Evolutionary conservation across 805 yeast species (phyloP), one percentile per base, ranked within the genome.

Genomic region (Naumovozyma castellii): DNA sequence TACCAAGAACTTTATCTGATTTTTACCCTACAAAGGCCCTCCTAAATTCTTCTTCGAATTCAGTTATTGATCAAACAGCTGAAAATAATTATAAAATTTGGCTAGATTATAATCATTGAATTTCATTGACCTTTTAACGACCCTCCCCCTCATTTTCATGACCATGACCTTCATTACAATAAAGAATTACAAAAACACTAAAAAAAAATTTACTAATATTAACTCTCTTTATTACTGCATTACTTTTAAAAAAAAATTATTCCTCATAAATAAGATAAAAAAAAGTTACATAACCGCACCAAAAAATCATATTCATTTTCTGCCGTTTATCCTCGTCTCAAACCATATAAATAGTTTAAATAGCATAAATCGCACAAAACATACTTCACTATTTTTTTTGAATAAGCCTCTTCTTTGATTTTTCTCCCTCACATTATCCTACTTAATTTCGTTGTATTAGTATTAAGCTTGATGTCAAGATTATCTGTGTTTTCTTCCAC

Each of bases 401-500:
- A n/a, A n/a, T n/a, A n/a, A n/a, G n/a, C n/a, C n/a, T n/a, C n/a
- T n/a, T n/a, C n/a, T n/a, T n/a, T n/a, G n/a, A n/a, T n/a, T n/a
- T n/a, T n/a, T n/a, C n/a, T n/a, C n/a, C 5, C 18, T 38, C 19
- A 38, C 28, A 15, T 30, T 9, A 76, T 73, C 45, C 75, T 69
- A 37, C 76, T 73, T 58, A 84, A 67, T 42, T 84, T 73, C n/a
- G 80, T 71, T 22, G 80, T 78, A 57, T 83, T 84, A 64, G 80
- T 67, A 53, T 82, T 86, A 36, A 90, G 79, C 54, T 80, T 80
- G 43, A 84, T 80, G 59, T 90, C 96, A 56, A 86, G 71, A 38
- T 74, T 72, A 54, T 85, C 94, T 2, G 95, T 82, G 56, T 81
- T 80, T 48, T 84, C 86, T 51, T 84, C 90, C 47, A 90, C 79